Evolutionary conservation across 306 rosid species (phyloP), one percentile per base, ranked within the genome.

Genomic region (Luffa acutangula): DNA sequence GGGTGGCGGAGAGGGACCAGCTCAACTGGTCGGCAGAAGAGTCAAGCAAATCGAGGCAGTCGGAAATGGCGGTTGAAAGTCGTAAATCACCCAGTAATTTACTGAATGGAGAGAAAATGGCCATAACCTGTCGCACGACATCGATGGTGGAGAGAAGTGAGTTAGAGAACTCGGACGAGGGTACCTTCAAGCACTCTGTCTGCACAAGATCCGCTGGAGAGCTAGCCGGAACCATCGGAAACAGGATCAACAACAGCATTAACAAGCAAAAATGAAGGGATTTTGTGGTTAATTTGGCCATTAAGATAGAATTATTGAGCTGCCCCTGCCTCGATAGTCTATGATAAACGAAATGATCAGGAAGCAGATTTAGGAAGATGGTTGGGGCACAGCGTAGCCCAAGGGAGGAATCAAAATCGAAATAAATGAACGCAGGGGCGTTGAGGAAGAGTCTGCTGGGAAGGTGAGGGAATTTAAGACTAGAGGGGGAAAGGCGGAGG

Each of bases 1-100:
- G 83, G 33, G 91, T 37, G 4, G 93, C 95, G 54, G 95, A 86
- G 59, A 83, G 54, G 4, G 98, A 70, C 93, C 92, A 83, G 9
- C 34, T 43, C 74, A 91, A 82, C 46, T 77, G 87, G 5, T 93
- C 95, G 4, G 83, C 48, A 36, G 97, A 87, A 71, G 81, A 65
- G 31, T 93, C 93, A 2, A 93, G 88, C 75, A 93, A 85, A 25
- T 91, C 95, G 5, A 90, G 79, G 77, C 98, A 93, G 83, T 91
- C 96, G 6, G 84, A 80, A 76, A 93, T 66, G 86, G 98, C 97
- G 21, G 77, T 83, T 8, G 97, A 77, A 65, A 87, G 84, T 13
- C 89, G 95, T 7, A 81, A 82, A 65, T 89, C 84, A 0, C 90
- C 87, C 3, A 88, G 82, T 14, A 21, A 73, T 0, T 34, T 69